These are phyloP conservation scores for Podosphaera fusca DNA, from an alignment of 2,329 filamentous ascomycete species.

Conservation along the genomic window DNA sequence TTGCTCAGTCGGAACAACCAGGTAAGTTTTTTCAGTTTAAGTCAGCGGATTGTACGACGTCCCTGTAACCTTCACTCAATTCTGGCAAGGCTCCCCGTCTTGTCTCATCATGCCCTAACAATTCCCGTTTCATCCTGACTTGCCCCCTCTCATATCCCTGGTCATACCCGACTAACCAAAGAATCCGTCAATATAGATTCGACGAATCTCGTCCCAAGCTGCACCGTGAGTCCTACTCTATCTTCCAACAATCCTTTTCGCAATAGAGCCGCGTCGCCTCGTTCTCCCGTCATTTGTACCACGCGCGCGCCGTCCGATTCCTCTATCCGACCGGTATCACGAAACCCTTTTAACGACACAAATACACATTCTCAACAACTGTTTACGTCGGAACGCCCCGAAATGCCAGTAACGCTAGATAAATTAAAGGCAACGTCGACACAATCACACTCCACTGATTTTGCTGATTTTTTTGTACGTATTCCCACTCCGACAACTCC, in stretches of 20 bases:
- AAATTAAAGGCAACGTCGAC: conserved; percentile 7
- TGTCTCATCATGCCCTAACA: neutral
- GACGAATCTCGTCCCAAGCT: conserved; percentile 22
- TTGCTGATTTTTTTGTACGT: conserved; percentile 61
- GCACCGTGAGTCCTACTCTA: conserved; percentile 33
- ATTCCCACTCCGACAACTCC: conserved; percentile 2
- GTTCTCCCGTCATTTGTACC: conserved; percentile 17
- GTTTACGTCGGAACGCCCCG: conserved; percentile 7
- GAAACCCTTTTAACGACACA: conserved; percentile 53
- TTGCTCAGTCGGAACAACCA: too few relatives aligned
- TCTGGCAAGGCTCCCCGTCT: neutral
- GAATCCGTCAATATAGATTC: conserved; percentile 4
- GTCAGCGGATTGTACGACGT: too few relatives aligned
- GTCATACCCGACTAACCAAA: conserved; percentile 7
- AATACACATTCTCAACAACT: neutral
- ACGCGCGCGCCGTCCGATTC: conserved; percentile 30
- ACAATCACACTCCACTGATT: conserved; percentile 20
- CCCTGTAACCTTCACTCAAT: too few relatives aligned
- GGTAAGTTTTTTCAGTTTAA: too few relatives aligned
- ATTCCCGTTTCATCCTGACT: neutral
- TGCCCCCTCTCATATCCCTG: neutral
- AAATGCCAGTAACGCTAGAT: conserved; percentile 18
- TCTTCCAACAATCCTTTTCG: conserved; percentile 59
- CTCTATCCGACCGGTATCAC: conserved; percentile 34
- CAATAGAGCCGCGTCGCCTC: conserved; percentile 44